Evolutionary conservation across 2,329 filamentous ascomycete species (phyloP).

Genomic region (Penicillium sp.): DNA sequence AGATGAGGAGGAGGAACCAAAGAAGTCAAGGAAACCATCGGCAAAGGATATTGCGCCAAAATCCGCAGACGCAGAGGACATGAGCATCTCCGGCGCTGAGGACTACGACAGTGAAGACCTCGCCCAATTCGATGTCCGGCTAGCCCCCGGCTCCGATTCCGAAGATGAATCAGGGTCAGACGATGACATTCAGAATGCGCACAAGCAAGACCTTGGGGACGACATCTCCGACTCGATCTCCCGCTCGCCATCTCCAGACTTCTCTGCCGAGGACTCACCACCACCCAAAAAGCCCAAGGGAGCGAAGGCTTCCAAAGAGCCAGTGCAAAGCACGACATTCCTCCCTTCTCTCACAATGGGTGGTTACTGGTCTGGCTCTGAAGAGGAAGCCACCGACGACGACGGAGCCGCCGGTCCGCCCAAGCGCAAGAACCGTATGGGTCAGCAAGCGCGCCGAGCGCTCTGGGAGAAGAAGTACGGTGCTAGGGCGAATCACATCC

Average conservation of each 20-base stretch:
- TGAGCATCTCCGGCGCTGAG: slow-evolving; percentile 29
- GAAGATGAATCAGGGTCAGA: slow-evolving; percentile 30
- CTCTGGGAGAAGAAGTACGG: slow-evolving; percentile 66
- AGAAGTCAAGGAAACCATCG: not conserved
- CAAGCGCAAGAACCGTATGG: slow-evolving; percentile 62
- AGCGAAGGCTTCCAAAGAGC: slow-evolving; percentile 21
- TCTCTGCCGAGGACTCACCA: slow-evolving; percentile 19
- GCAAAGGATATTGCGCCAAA: slow-evolving; percentile 10
- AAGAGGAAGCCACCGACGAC: slow-evolving; percentile 55
- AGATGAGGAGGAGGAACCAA: slow-evolving; percentile 5
- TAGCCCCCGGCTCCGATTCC: slow-evolving; percentile 34
- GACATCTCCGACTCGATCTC: slow-evolving; percentile 40
- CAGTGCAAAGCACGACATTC: slow-evolving; percentile 53
- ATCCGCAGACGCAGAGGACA: slow-evolving; percentile 8
- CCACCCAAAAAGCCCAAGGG: slow-evolving; percentile 31
- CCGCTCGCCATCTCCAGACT: slow-evolving; percentile 35
- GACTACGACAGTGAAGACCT: slow-evolving; percentile 33
- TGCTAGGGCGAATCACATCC: slow-evolving; percentile 59
- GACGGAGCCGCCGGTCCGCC: slow-evolving; percentile 36
- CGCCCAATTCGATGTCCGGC: slow-evolving; percentile 36
- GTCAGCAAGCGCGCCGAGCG: slow-evolving; percentile 62
- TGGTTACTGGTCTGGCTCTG: slow-evolving; percentile 65
- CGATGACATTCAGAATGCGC: slow-evolving; percentile 28
- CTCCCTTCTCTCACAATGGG: slow-evolving; percentile 63
- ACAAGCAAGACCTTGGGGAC: slow-evolving; percentile 7